phyloP scores from a whole-genome alignment of 1,284 basidiomycete genomes.

The Moniliella sp. region DNA sequence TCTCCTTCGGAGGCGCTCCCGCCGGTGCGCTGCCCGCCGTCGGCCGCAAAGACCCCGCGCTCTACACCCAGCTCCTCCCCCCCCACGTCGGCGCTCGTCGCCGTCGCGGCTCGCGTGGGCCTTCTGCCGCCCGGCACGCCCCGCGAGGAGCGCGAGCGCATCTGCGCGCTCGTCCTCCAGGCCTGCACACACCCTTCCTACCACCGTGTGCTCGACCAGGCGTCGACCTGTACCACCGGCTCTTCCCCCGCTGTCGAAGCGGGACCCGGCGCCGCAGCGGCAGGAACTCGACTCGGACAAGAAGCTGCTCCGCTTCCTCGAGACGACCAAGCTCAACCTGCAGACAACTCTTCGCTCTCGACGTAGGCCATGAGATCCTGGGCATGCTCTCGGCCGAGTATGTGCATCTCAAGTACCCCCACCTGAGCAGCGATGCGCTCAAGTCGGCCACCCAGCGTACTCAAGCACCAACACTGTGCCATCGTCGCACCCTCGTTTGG shows the following conservation, averaged over 20 bases:
- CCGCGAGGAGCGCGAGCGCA: background rate
- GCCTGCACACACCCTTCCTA: background rate
- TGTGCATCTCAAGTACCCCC: slow-evolving; percentile 60
- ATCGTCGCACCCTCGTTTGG: too few species aligned
- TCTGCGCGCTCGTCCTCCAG: background rate
- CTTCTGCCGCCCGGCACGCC: background rate
- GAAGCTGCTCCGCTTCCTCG: background rate
- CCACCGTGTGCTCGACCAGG: too few species aligned
- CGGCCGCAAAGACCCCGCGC: background rate
- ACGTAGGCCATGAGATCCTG: slow-evolving; percentile 68
- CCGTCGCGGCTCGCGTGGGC: background rate
- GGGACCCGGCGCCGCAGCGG: background rate
- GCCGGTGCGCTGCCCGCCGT: background rate
- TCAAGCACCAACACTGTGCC: slow-evolving; percentile 62
- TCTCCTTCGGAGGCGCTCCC: background rate
- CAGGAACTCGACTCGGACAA: too few species aligned
- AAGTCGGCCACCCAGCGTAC: slow-evolving; percentile 75
- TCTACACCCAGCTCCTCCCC: background rate
- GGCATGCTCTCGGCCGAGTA: slow-evolving; percentile 76
- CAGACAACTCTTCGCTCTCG: slow-evolving; percentile 56
- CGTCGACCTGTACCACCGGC: too few species aligned
- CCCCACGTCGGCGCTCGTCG: background rate
- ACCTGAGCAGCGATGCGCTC: slow-evolving; percentile 68
- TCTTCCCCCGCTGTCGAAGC: background rate
- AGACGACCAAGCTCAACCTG: background rate